These are phyloP conservation scores for Volvox africanus DNA, from an alignment of 139 green algal genomes.

Conservation along the genomic window DNA sequence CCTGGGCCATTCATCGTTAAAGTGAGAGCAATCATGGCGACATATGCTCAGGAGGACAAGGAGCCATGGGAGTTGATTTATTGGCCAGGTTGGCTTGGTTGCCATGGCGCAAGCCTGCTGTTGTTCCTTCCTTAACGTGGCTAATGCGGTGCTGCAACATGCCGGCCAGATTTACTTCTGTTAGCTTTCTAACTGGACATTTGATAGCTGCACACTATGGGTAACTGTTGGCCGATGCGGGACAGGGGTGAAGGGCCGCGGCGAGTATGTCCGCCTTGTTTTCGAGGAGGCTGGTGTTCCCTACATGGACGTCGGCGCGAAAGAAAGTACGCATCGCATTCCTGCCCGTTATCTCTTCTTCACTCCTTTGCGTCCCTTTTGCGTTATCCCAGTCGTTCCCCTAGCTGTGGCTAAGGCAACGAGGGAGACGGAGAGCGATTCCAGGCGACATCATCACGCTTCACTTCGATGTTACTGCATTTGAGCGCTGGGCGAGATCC, in stretches of 20 bases:
- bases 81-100: slow-evolving; percentile 5
- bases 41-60: not conserved
- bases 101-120: too few relatives aligned
- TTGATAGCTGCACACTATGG: too few relatives aligned
- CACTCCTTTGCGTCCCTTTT: not conserved
- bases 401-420: not conserved
- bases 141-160: too few relatives aligned
- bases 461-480: not conserved
- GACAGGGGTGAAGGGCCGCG: slow-evolving; percentile 65
- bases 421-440: not conserved
- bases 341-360: not conserved
- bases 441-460: not conserved
- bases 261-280: slow-evolving; percentile 62
- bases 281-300: slow-evolving; percentile 63
- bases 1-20: not conserved
- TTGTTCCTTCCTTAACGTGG: too few relatives aligned
- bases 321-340: not conserved
- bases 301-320: slow-evolving; percentile 53
- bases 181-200: too few relatives aligned
- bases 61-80: slow-evolving; percentile 30
- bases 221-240: too few relatives aligned
- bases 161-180: too few relatives aligned
- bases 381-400: not conserved
- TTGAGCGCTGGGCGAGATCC: too few relatives aligned
- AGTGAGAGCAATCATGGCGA: not conserved